Evolutionary conservation across 169 alveolate genomes (phyloP), one percentile per base, ranked within the genome.

Genomic region (Eimeria acervulina): DNA sequence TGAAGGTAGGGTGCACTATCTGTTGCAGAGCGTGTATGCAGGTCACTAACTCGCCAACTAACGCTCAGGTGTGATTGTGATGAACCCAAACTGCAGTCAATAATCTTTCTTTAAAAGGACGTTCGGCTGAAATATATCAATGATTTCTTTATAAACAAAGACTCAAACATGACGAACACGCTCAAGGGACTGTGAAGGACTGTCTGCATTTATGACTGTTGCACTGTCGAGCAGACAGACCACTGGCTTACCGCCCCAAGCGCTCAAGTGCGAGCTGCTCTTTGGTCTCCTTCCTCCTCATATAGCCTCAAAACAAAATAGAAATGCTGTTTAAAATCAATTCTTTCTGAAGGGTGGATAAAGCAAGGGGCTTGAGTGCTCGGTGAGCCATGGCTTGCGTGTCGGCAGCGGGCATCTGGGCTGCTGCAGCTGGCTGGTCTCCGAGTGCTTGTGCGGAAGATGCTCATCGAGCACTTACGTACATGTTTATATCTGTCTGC

Each of bases 341-440:
- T 31, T 68, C 13, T 5, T 3, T 31, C n/a, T 31, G 23, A 8
- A 68, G 0, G 2, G 47, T 31, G 26, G 7, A 0, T 33, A 33
- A 68, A 31, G 17, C 28, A 17, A 28, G 42, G 44, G 10, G 10
- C 47, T 28, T 6, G 3, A 4, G 26, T 10, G 80, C 12, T 42
- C 80, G 44, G 80, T 68, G 47, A 68, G 80, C 47, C 3, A 21
- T 13, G 47, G 80, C 80, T 12, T 10, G 80, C 80, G 19, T 68
- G 80, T 68, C 80, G 80, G 80, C 80, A 28, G 80, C 80, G 47
- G 80, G 19, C 47, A 68, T 12, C 80, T 31, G 76, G 40, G 40
- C 76, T 4, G 26, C 80, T 33, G 80, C 80, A 17, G 80, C 80
- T 68, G 80, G 47, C 80, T 68, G 47, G 47, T 33, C 78, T 12